A percentile compares a stretch with the other conserved stretches of the same genome.
phyloP scores from a whole-genome alignment of 1,284 basidiomycete species.

The Ustilago lituana region DNA sequence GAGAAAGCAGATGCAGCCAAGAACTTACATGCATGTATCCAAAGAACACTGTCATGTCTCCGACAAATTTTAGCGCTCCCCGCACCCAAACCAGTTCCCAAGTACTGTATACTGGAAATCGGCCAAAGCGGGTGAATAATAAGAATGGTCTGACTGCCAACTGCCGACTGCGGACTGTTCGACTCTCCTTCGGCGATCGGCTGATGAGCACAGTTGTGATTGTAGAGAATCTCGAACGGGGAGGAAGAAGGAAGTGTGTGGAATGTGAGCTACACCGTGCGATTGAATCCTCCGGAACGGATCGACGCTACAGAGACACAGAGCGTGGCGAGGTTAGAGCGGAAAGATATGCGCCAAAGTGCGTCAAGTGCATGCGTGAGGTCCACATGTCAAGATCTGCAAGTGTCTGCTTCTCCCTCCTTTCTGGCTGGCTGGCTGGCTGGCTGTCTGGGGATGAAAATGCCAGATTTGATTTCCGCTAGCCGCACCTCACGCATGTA shows the following conservation, averaged over 20 bases:
- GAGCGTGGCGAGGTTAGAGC: no score
- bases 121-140: neutral
- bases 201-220: no score
- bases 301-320: no score
- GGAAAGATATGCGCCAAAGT: no score
- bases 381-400: slow-evolving; percentile 33
- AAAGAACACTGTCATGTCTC: neutral
- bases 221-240: no score
- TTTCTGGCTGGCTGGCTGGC: no score
- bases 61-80: neutral
- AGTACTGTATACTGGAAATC: no score
- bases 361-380: neutral
- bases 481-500: neutral
- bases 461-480: slow-evolving; percentile 2
- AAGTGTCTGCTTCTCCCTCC: neutral
- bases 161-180: no score
- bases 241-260: slow-evolving; percentile 2
- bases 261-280: slow-evolving; percentile 25
- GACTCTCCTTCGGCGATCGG: no score
- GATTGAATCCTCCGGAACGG: slow-evolving; percentile 5
- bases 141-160: no score
- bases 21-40: slow-evolving; percentile 5
- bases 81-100: no score
- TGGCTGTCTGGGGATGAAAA: no score
- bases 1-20: slow-evolving; percentile 4